Conservation (phyloP, 768 basidiomycete species). For the Pulveroboletus frians region DNA sequence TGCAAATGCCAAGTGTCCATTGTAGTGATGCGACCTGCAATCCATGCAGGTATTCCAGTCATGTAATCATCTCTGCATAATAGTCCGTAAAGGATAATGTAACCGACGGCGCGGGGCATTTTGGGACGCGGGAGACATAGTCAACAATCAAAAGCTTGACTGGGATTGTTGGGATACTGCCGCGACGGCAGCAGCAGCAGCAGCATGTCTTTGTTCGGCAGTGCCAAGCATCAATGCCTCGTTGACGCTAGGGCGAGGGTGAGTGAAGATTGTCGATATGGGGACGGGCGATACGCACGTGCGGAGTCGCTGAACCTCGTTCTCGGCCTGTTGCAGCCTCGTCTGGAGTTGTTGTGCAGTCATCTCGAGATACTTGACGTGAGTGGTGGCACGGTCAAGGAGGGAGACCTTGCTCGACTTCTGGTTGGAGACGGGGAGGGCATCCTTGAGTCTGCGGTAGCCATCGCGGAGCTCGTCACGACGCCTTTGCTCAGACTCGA, state of each 20-base stretch:
- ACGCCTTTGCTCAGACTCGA: conserved; percentile 89
- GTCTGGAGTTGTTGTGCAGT: conserved; percentile 70
- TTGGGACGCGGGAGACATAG: conserved; percentile 18
- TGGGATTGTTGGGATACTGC: conserved; percentile 43
- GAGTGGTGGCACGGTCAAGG: conserved; percentile 82
- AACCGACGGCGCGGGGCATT: conserved; percentile 27
- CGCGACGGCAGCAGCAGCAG: conserved; percentile 50
- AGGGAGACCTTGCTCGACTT: conserved; percentile 90
- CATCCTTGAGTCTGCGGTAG: conserved; percentile 86
- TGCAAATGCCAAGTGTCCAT: conserved; percentile 38
- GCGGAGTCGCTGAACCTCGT: conserved; percentile 75
- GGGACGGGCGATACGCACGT: conserved; percentile 32
- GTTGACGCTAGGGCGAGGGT: conserved; percentile 50
- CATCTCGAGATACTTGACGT: conserved; percentile 84
- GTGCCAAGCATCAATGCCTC: conserved; percentile 86
- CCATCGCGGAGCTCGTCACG: conserved; percentile 91
- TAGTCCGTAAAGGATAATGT: conserved; percentile 36
- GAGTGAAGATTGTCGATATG: neutral
- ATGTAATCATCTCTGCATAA: conserved; percentile 36
- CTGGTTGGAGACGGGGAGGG: conserved; percentile 85
- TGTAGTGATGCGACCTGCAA: conserved; percentile 52
- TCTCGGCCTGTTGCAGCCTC: conserved; percentile 71
- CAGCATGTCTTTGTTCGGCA: conserved; percentile 65
- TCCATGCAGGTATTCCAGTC: conserved; percentile 52
- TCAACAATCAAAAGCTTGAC: conserved; percentile 42